Conservation (phyloP, 495 filamentous ascomycete genomes). For the Annulohypoxylon nitens region DNA sequence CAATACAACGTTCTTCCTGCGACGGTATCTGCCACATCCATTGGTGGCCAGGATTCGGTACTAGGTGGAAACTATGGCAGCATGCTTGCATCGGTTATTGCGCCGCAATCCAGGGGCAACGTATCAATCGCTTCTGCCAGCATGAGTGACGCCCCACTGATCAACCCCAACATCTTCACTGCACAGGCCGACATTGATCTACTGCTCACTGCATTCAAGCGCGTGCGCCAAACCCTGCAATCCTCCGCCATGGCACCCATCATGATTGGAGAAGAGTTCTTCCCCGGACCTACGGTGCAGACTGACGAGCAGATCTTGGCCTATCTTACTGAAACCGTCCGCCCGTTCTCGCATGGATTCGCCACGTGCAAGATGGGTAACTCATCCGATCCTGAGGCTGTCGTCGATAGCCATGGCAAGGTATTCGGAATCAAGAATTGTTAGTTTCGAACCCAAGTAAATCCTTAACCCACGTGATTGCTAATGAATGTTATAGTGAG, state of each 20-base stretch:
- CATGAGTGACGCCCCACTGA: slow-evolving; percentile 61
- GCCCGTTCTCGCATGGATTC: slow-evolving; percentile 64
- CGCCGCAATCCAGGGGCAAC: slow-evolving; percentile 68
- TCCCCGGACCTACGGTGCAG: slow-evolving; percentile 61
- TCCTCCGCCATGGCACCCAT: slow-evolving; percentile 45
- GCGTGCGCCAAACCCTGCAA: slow-evolving; percentile 58
- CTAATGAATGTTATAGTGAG: slow-evolving; percentile 51
- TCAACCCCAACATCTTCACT: slow-evolving; percentile 68
- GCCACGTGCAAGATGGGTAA: slow-evolving; percentile 71
- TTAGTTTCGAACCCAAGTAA: slow-evolving; percentile 1
- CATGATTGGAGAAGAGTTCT: slow-evolving; percentile 46
- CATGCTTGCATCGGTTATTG: slow-evolving; percentile 57
- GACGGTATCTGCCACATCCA: slow-evolving; percentile 32
- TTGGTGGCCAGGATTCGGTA: neutral
- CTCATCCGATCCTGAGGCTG: slow-evolving; percentile 56
- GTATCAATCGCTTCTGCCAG: slow-evolving; percentile 64
- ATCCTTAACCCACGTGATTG: neutral
- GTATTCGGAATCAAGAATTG: slow-evolving; percentile 63
- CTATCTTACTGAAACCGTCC: slow-evolving; percentile 55
- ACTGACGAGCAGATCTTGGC: slow-evolving; percentile 67
- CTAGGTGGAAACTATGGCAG: slow-evolving; percentile 56
- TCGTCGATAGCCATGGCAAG: slow-evolving; percentile 63
- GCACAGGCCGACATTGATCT: slow-evolving; percentile 68
- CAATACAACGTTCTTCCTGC: slow-evolving; percentile 59
- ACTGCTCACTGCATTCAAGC: slow-evolving; percentile 66